These are phyloP conservation scores for Alliaria petiolata DNA, from an alignment of 345 rosid genomes.

Conservation along the genomic window DNA sequence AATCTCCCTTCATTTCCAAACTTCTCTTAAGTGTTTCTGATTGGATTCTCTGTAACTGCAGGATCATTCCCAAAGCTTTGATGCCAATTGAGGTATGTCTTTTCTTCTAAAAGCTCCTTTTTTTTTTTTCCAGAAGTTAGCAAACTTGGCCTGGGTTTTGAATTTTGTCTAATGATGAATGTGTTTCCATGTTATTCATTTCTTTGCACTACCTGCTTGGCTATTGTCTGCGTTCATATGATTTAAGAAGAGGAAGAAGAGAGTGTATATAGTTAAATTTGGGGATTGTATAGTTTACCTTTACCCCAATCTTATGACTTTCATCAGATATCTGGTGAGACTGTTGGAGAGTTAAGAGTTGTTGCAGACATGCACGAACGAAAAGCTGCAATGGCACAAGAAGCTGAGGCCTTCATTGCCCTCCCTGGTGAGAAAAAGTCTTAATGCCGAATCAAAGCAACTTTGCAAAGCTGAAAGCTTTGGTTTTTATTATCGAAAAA, in stretches of 20 bases:
- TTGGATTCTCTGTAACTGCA: conserved; percentile 42
- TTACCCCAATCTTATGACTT: neutral
- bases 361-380: conserved; percentile 96
- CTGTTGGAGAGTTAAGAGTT: conserved; percentile 77
- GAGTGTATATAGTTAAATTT: neutral
- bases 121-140: neutral
- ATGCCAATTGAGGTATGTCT: conserved; percentile 85
- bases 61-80: conserved; percentile 92
- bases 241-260: neutral
- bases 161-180: conserved; percentile 3
- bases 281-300: neutral
- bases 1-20: neutral
- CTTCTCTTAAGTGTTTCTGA: neutral
- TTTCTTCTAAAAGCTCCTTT: neutral
- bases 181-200: neutral
- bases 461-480: neutral
- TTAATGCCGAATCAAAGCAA: neutral
- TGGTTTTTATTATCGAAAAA: too few relatives aligned
- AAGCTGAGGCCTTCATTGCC: conserved; percentile 92
- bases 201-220: neutral
- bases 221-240: neutral
- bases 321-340: conserved; percentile 80
- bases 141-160: neutral
- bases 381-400: conserved; percentile 95
- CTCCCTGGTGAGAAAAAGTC: conserved; percentile 80